Base-by-base conservation (phyloP, 1,139 yeast genomes). In the Blastobotrys capitulatus region DNA sequence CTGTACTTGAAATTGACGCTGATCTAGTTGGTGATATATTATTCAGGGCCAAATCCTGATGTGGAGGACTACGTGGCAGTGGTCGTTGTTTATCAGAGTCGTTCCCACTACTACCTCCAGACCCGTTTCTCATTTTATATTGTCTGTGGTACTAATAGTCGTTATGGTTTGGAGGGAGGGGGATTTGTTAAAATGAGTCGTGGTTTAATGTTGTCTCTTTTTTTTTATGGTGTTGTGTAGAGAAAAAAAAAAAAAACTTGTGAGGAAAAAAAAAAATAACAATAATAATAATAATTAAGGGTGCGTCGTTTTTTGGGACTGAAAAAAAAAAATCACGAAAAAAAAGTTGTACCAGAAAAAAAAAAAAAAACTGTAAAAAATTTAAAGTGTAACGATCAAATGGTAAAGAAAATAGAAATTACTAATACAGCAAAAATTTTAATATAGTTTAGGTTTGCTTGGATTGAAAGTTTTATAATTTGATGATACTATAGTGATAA, bases 41-140 rank as follows among this genome's bases (percentile, higher is more conserved):
- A 10, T 34, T 34, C 45, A 34, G 20, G 13, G 41, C 18, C 29
- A 34, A 36, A 36, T 46, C 41, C 12, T 32, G 35, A 15, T 44
- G 48, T 5, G 48, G 48, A 46, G 48, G 48, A 20, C 44, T 41
- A 31, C 48, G 32, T 19, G 48, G 48, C 35, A 46, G 20, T 13
- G 44, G 48, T 15, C 48, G 46, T 7, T 25, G 19, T 6, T 22
- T 9, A 27, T 13, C 27, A 18, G 32, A 22, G 6, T 32, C 31
- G 20, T 26, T 18, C 9, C 25, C 10, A 16, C 22, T 20, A 15
- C 38, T 20, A 8, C 25, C 40, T 31, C 46, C 46, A 22, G 46
- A 42, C 37, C 46, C 46, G 29, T 29, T 42, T 31, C 38, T 31
- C 45, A 42, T 42, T 15, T 12, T 41, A 10, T n/a, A 9, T 35